Conservation (phyloP, 306 rosid species). For the Styphnolobium japonicum region DNA sequence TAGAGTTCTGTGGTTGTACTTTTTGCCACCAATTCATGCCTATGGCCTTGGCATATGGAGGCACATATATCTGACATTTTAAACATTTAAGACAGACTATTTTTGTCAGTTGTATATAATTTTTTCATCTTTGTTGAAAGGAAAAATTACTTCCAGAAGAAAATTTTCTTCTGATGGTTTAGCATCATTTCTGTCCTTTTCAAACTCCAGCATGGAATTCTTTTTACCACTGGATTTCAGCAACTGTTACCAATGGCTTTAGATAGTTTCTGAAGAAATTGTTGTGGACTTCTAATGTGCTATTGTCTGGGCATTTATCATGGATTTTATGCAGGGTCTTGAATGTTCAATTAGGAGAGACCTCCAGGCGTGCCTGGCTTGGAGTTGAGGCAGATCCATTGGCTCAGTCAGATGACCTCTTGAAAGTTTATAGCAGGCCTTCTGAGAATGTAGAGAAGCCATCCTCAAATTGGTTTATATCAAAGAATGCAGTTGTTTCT, state of each 20-base stretch:
- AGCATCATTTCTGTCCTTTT: background rate
- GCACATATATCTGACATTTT: background rate
- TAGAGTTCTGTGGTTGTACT: background rate
- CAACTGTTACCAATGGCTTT: background rate
- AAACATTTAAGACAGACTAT: background rate
- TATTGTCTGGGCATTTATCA: conserved; percentile 5
- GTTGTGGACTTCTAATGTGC: background rate
- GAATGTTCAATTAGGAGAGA: conserved; percentile 88
- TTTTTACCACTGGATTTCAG: background rate
- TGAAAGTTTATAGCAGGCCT: conserved; percentile 82
- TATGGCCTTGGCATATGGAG: background rate
- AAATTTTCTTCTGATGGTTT: background rate
- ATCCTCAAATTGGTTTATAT: conserved; percentile 94
- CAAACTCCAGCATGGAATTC: background rate
- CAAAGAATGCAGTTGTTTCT: conserved; percentile 84
- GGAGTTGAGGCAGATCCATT: conserved; percentile 95
- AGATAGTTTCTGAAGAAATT: background rate
- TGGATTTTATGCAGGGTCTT: conserved; percentile 54
- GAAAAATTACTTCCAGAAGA: background rate
- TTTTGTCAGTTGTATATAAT: background rate
- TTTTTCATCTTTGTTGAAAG: conserved; percentile 4
- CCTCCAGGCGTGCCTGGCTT: conserved; percentile 92
- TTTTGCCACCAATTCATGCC: background rate
- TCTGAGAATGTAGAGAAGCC: conserved; percentile 49
- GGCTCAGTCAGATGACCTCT: conserved; percentile 69